Evolutionary conservation across 1,139 yeast genomes (phyloP).

Genomic region (Nakaseomyces kungkrabaensis): DNA sequence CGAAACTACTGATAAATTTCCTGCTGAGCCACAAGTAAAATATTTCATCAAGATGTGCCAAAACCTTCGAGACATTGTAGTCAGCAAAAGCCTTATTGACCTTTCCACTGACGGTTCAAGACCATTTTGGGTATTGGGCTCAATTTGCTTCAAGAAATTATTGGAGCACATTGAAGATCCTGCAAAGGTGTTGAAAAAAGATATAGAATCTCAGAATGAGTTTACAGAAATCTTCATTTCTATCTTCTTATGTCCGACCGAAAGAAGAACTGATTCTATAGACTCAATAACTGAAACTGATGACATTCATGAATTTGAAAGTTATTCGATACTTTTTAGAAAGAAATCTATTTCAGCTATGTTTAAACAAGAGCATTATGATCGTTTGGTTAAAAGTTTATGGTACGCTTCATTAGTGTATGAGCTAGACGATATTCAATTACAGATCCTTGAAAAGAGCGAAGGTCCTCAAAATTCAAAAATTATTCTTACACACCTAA

Average conservation of each 20-base stretch:
- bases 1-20: slow-evolving; percentile 27
- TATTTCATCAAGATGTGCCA: slow-evolving; percentile 35
- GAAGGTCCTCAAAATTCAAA: slow-evolving; percentile 28
- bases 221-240: slow-evolving; percentile 18
- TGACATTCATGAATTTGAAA: slow-evolving; percentile 40
- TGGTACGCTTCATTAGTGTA: slow-evolving; percentile 46
- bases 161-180: slow-evolving; percentile 37
- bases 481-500: slow-evolving; percentile 25
- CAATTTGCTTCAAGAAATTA: slow-evolving; percentile 33
- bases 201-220: slow-evolving; percentile 7
- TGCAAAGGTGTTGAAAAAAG: slow-evolving; percentile 30
- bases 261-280: slow-evolving; percentile 16
- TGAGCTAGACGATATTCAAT: slow-evolving; percentile 39
- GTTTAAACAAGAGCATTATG: slow-evolving; percentile 30
- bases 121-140: slow-evolving; percentile 27
- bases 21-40: slow-evolving; percentile 36
- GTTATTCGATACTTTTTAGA: slow-evolving; percentile 36
- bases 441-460: slow-evolving; percentile 26
- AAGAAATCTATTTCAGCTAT: slow-evolving; percentile 30
- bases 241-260: slow-evolving; percentile 15
- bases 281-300: slow-evolving; percentile 36
- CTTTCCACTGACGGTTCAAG: slow-evolving; percentile 19
- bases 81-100: slow-evolving; percentile 35
- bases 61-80: slow-evolving; percentile 35
- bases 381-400: slow-evolving; percentile 36